These are phyloP conservation scores for Usnea hakonensis DNA, from an alignment of 495 filamentous ascomycete genomes.

Conservation along the genomic window DNA sequence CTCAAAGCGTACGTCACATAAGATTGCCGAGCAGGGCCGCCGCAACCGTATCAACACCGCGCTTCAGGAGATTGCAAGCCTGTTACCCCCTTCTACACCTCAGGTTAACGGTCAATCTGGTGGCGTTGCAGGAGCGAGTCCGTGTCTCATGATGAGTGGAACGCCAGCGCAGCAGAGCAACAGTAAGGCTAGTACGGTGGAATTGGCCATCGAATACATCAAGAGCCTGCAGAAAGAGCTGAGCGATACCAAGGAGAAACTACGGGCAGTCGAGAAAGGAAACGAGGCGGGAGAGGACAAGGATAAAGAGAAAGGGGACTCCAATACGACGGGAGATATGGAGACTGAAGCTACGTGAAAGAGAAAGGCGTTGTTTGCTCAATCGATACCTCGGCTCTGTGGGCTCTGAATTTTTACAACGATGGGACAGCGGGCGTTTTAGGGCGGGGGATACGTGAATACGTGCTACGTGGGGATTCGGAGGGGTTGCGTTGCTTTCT, in stretches of 20 bases:
- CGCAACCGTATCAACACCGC: slow-evolving; percentile 93
- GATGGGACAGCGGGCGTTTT: background rate
- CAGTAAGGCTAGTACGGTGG: slow-evolving; percentile 93
- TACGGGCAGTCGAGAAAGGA: slow-evolving; percentile 52
- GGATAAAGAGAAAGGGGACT: background rate
- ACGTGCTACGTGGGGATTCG: too few species aligned
- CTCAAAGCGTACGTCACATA: slow-evolving; percentile 94
- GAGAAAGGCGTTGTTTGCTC: background rate
- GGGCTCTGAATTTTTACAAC: background rate
- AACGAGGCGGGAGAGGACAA: background rate
- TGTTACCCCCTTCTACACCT: slow-evolving; percentile 53
- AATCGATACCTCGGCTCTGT: background rate
- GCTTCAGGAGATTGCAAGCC: slow-evolving; percentile 78
- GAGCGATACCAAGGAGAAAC: slow-evolving; percentile 54
- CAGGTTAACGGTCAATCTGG: slow-evolving; percentile 38
- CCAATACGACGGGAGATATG: background rate
- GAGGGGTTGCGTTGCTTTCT: too few species aligned
- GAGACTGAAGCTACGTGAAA: background rate
- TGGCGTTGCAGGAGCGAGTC: slow-evolving; percentile 25
- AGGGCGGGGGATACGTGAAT: too few species aligned
- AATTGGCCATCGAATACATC: slow-evolving; percentile 94
- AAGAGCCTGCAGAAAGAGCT: slow-evolving; percentile 70
- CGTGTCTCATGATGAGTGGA: slow-evolving; percentile 28
- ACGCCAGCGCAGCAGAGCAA: slow-evolving; percentile 49
- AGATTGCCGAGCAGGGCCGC: slow-evolving; percentile 93